These are phyloP conservation scores for Fusarium sp. DNA, from an alignment of 2,329 filamentous ascomycete genomes.

Conservation along the genomic window DNA sequence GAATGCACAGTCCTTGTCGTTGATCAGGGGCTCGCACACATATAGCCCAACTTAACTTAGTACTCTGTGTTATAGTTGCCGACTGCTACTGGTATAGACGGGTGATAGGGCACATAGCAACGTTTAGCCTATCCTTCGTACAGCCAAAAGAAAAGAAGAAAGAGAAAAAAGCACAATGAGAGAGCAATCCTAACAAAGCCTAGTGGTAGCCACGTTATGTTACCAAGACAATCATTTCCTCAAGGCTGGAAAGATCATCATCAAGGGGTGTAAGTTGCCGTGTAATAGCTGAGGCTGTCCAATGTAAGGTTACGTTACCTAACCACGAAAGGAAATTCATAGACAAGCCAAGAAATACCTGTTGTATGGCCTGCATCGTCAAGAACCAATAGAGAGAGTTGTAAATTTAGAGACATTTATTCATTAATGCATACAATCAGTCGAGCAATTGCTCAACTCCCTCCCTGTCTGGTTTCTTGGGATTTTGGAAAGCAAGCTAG, in stretches of 20 bases:
- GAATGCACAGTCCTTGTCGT: background rate
- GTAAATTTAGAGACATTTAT: background rate
- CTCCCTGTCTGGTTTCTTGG: no score
- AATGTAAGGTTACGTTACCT: background rate
- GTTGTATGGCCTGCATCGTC: background rate
- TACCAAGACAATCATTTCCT: background rate
- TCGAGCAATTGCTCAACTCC: background rate
- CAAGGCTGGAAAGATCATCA: background rate
- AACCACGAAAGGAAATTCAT: constrained; percentile 1
- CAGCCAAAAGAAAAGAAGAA: background rate
- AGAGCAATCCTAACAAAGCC: background rate
- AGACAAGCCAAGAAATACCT: constrained; percentile 5
- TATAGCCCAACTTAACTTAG: background rate
- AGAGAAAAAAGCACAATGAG: background rate
- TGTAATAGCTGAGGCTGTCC: no score
- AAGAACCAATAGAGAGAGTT: background rate
- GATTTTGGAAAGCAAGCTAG: no score
- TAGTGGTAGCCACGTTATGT: background rate
- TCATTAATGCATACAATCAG: no score
- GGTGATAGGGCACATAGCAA: background rate
- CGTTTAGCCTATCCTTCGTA: background rate
- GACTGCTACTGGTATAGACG: background rate
- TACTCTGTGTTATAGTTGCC: background rate
- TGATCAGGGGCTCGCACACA: background rate
- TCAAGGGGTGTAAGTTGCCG: background rate